Base-by-base conservation (phyloP, 306 rosid genomes). In the Neltuma alba region DNA sequence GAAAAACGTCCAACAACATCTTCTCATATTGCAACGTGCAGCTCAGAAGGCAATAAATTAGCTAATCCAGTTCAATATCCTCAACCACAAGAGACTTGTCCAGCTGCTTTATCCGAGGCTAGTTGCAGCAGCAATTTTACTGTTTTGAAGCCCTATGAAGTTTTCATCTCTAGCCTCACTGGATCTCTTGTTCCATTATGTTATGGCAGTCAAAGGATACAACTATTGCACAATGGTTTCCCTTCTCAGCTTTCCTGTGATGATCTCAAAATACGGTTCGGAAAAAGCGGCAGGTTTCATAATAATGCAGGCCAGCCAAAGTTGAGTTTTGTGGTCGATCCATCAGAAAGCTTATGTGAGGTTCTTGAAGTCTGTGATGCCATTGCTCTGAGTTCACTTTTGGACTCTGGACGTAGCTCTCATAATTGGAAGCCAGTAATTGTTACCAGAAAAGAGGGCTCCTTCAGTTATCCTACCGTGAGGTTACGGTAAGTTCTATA, bases 401-500 rank as follows among this genome's bases (percentile, higher is more conserved):
- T 36, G 23, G 94, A 92, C 48, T 89, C 91, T 52, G 92, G 87
- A 2, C 87, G 93, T 78, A 72, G 72, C 75, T 94, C 97, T 10
- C n/a, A n/a, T n/a, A 91, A 91, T 54, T 94, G 97, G 97, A 82
- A 88, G 81, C 92, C 91, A 7, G n/a, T n/a, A n/a, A 83, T 85
- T 80, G 97, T 94, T 82, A 41, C 79, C 47, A 90, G 97, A 74
- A 94, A 89, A 83, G 67, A 76, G 6, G 97, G 95, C 65, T 91
- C 74, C 83, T 25, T 64, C 89, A 89, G 89, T 90, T 87, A 85
- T 83, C 97, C 97, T n/a, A 92, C 95, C n/a, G n/a, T n/a, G n/a
- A n/a, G n/a, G n/a, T n/a, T n/a, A n/a, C n/a, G n/a, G n/a, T n/a
- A n/a, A n/a, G n/a, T n/a, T n/a, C n/a, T n/a, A n/a, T n/a, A n/a